phyloP scores from a whole-genome alignment of 139 green algal genomes.

The Chlorella ohadii region DNA sequence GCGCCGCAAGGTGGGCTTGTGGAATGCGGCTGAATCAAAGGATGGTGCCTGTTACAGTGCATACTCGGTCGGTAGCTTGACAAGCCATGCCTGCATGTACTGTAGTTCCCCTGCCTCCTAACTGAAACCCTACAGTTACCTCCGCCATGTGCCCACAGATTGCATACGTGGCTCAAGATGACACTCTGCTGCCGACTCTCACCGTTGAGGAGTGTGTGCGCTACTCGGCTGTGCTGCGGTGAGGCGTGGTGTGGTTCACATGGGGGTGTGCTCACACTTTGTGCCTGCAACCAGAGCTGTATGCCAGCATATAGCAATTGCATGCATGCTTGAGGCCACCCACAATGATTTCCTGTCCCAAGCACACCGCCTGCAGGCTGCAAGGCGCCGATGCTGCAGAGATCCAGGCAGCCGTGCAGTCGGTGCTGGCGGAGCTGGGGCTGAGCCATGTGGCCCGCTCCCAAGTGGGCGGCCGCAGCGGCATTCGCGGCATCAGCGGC shows the following conservation, averaged over 20 bases:
- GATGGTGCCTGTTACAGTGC: too few relatives aligned
- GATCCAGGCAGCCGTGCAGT: slow-evolving; percentile 39
- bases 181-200: slow-evolving; percentile 72
- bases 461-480: slow-evolving; percentile 50
- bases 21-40: too few relatives aligned
- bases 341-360: background rate
- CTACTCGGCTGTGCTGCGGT: slow-evolving; percentile 66
- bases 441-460: slow-evolving; percentile 48
- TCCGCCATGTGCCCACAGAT: too few relatives aligned
- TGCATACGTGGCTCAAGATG: slow-evolving; percentile 55
- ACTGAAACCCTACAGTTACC: too few relatives aligned
- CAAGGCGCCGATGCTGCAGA: background rate
- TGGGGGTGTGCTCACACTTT: too few relatives aligned
- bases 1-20: background rate
- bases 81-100: too few relatives aligned
- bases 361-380: background rate
- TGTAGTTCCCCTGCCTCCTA: too few relatives aligned
- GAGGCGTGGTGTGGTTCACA: too few relatives aligned
- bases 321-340: background rate
- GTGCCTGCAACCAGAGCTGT: too few relatives aligned
- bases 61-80: too few relatives aligned
- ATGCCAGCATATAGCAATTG: background rate
- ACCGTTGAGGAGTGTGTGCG: slow-evolving; percentile 78
- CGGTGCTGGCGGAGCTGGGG: slow-evolving; percentile 53
- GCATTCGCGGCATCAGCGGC: slow-evolving; percentile 59